phyloP scores from a whole-genome alignment of 2,329 filamentous ascomycete species.

The Mycogone perniciosa region DNA sequence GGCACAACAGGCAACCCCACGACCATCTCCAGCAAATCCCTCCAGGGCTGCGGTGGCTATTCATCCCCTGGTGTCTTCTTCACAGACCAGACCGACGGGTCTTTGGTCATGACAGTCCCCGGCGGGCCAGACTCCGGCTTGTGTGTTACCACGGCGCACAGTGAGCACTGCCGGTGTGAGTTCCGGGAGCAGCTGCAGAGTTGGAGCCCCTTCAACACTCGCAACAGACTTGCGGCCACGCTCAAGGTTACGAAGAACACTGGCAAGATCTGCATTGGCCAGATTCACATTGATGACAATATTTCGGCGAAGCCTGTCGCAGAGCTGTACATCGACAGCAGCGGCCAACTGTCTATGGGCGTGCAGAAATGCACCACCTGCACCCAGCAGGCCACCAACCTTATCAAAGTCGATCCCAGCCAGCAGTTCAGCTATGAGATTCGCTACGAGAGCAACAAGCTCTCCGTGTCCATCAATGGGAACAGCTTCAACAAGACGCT shows the following conservation, averaged over 20 bases:
- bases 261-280: constrained; percentile 32
- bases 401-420: constrained; percentile 28
- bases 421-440: constrained; percentile 32
- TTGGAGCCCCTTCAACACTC: constrained; percentile 27
- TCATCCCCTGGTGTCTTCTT: constrained; percentile 27
- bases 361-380: constrained; percentile 29
- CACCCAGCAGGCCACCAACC: constrained; percentile 23
- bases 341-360: constrained; percentile 30
- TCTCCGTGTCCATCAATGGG: constrained; percentile 28
- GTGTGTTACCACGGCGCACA: constrained; percentile 35
- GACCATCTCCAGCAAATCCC: constrained; percentile 22
- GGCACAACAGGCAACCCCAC: constrained; percentile 18
- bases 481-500: constrained; percentile 16
- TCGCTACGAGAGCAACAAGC: constrained; percentile 27
- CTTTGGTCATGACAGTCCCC: constrained; percentile 34
- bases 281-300: constrained; percentile 32
- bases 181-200: constrained; percentile 31
- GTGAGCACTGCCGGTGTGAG: constrained; percentile 37
- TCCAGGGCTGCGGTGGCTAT: constrained; percentile 32
- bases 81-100: constrained; percentile 26
- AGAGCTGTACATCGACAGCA: constrained; percentile 32
- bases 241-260: constrained; percentile 28
- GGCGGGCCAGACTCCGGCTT: constrained; percentile 24
- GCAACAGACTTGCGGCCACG: constrained; percentile 6
- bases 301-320: constrained; percentile 33